Conservation (phyloP, 257 asterid species). For the Primulina tabacum region DNA sequence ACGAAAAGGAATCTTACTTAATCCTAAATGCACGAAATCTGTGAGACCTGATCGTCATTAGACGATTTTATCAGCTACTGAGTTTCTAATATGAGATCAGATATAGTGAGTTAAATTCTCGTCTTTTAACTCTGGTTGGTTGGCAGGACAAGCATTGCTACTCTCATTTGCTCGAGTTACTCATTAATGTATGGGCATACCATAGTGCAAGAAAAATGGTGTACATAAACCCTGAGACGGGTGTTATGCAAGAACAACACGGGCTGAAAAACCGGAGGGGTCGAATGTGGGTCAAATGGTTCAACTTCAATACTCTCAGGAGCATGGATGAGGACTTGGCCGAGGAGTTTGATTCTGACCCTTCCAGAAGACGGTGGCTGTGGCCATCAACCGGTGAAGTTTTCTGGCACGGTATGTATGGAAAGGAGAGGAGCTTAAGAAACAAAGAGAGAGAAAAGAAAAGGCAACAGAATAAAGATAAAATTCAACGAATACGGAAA, state of each 20-base stretch:
- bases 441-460: slow-evolving; percentile 41
- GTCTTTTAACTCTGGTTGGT: background rate
- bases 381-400: slow-evolving; percentile 64
- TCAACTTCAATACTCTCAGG: slow-evolving; percentile 64
- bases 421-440: slow-evolving; percentile 41
- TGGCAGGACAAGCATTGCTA: slow-evolving; percentile 92
- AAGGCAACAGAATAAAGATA: slow-evolving; percentile 44
- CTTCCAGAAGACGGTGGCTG: slow-evolving; percentile 40
- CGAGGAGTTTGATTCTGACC: slow-evolving; percentile 73
- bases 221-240: slow-evolving; percentile 70
- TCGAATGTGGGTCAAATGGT: slow-evolving; percentile 92
- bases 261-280: slow-evolving; percentile 60
- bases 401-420: slow-evolving; percentile 49
- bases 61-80: background rate
- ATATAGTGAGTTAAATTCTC: background rate
- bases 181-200: slow-evolving; percentile 91
- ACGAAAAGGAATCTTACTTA: background rate
- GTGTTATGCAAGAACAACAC: slow-evolving; percentile 81
- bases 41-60: background rate
- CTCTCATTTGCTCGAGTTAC: slow-evolving; percentile 76
- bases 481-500: slow-evolving; percentile 41
- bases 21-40: background rate
- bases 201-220: slow-evolving; percentile 88
- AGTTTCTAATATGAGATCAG: background rate
- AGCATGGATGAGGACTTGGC: slow-evolving; percentile 93